Base-by-base conservation (phyloP, 2,329 filamentous ascomycete genomes). In the Aspergillus sp. region DNA sequence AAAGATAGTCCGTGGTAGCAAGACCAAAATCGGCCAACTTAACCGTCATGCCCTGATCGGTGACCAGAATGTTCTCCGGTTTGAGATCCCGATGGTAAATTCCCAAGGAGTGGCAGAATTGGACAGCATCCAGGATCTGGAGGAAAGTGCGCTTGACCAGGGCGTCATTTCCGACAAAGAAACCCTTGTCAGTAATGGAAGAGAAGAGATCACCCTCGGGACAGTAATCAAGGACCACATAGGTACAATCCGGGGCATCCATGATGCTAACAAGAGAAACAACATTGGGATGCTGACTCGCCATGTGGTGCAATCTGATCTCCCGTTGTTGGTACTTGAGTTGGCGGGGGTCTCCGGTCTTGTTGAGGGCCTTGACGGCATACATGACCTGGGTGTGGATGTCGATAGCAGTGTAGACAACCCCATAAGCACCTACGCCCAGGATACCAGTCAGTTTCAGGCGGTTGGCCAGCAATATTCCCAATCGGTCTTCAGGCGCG, bases 31-130 rank as follows among this genome's bases (percentile, higher is more conserved):
- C 93, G 57, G 91, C 93, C 56, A 98, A 81, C 75, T 97, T 95
- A 64, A 95, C 88, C 32, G 89, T 93, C 72, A 85, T 82, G 56
- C 91, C 91, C 55, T 84, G 78, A 74, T 95, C 86, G 60, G 87
- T 86, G 49, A 98, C 91, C 64, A 98, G 76, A 57, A 98, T 89
- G 71, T 98, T 98, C 76, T 98, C 93, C 50, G 93, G 93, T 79
- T 98, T 98, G 53, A 98, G 78, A 69, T 98, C 93, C 71, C 93
- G 81, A 72, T 98, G 93, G 77, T 95, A 98, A 66, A 98, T 95
- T 63, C 90, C 90, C 62, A 90, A 75, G 58, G 82, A 83, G 72
- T 98, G 93, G 80, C 93, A 97, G 73, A 90, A 88, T 66, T 93
- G 86, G 56, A 97, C 91, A 69, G 93, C 93, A 78, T 96, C 88